Base-by-base conservation (phyloP, 345 rosid genomes). In the Eucalyptus coolabah region DNA sequence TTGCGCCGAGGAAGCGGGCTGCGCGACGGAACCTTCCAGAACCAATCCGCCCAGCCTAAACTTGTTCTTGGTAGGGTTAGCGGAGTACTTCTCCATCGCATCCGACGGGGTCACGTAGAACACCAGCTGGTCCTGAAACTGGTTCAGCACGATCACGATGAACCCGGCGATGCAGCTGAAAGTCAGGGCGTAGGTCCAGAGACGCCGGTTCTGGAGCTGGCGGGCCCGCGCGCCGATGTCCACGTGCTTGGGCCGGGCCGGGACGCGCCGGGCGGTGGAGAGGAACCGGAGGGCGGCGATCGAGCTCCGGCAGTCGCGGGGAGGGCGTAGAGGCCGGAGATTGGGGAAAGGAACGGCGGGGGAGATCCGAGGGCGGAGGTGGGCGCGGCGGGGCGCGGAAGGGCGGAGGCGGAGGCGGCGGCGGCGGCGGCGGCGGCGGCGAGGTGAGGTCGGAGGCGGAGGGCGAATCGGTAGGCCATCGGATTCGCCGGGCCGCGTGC, bases 141-240 rank as follows among this genome's bases (percentile, higher is more conserved):
- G 97, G 90, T 94, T 96, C 24, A 98, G 94, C 24, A 96, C 99
- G 88, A 98, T 93, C 12, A 97, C 97, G 4, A 98, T 94, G 91
- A 98, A 98, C 4, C 98, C 99, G 0, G 98, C 98, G 88, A 96
- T 90, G 95, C 96, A 95, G 91, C 98, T 94, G 94, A 98, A 98
- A 34, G 99, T 93, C 28, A 98, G 90, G 6, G 97, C 98, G 92
- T 97, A 98, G 45, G 98, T 94, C 98, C 99, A 96, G 21, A 98
- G 92, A 32, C 99, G 97, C 87, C 98, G 98, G 88, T 93, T 94
- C 93, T 98, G 99, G 91, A 97, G 95, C 92, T 96, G 98, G 50
- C 99, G 96, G 24, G 99, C 98, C 51, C 94, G 93, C 28, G 96
- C 95, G 24, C 96, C 98, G 87, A 97, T 96, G 90, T 98, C 99